phyloP scores from a whole-genome alignment of 2,329 filamentous ascomycete species.

The Pseudovirgaria hyperparasitica region DNA sequence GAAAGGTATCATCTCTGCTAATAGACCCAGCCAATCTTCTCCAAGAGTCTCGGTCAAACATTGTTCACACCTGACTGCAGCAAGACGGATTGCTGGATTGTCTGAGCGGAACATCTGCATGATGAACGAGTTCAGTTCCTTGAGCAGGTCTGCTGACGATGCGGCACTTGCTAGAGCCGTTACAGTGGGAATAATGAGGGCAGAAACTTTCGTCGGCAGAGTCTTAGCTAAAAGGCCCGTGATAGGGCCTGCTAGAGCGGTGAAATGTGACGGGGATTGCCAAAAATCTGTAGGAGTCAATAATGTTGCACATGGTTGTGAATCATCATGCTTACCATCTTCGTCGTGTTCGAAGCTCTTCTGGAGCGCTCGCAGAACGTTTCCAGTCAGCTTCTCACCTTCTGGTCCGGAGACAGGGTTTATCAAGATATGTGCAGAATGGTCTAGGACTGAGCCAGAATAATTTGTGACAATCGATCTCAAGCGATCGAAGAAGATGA shows the following conservation, averaged over 20 bases:
- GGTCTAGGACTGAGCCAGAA: slow-evolving; percentile 70
- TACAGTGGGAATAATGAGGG: slow-evolving; percentile 57
- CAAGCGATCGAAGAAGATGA: slow-evolving; percentile 68
- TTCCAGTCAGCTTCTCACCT: slow-evolving; percentile 52
- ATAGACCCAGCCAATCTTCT: slow-evolving; percentile 82
- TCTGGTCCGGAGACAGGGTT: slow-evolving; percentile 27
- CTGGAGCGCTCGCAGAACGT: slow-evolving; percentile 57
- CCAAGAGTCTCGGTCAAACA: slow-evolving; percentile 67
- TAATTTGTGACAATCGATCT: slow-evolving; percentile 94
- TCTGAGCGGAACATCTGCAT: slow-evolving; percentile 68
- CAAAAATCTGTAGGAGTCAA: slow-evolving; percentile 46
- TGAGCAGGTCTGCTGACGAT: slow-evolving; percentile 80
- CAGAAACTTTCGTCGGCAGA: slow-evolving; percentile 20
- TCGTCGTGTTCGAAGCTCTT: slow-evolving; percentile 80
- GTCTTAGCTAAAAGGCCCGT: slow-evolving; percentile 44
- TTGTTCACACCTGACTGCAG: slow-evolving; percentile 71
- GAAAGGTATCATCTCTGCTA: slow-evolving; percentile 92
- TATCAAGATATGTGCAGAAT: slow-evolving; percentile 51
- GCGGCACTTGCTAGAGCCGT: slow-evolving; percentile 65
- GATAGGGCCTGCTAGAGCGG: slow-evolving; percentile 55
- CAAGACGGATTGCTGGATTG: slow-evolving; percentile 58
- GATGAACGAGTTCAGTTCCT: slow-evolving; percentile 68
- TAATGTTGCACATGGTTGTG: background rate
- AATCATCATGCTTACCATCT: slow-evolving; percentile 41
- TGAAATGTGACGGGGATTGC: slow-evolving; percentile 83